phyloP scores from a whole-genome alignment of 805 yeast species.

The Phaffomyces thermotolerans region DNA sequence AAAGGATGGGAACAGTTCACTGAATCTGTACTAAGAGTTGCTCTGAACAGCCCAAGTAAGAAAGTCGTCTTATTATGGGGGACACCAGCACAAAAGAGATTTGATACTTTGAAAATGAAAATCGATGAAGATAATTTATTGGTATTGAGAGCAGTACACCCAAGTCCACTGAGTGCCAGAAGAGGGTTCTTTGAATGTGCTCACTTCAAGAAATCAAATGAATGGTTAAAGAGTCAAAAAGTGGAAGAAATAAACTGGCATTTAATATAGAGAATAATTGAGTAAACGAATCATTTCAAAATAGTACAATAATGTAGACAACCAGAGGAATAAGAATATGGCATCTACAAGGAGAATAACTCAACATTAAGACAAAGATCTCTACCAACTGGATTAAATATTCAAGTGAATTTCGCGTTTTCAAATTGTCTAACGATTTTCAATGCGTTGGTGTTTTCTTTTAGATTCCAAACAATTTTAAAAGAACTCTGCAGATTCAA shows the following conservation, averaged over 20 bases:
- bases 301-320: background rate
- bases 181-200: conserved; percentile 75
- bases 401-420: no score
- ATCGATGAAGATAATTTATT: conserved; percentile 26
- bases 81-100: conserved; percentile 35
- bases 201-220: conserved; percentile 71
- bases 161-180: conserved; percentile 89
- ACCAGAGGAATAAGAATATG: no score
- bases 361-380: no score
- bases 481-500: no score
- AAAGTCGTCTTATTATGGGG: conserved; percentile 31
- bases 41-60: conserved; percentile 33
- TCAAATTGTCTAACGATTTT: no score
- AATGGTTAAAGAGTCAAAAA: conserved; percentile 51
- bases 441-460: no score
- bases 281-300: background rate
- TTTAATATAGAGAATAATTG: conserved; percentile 12
- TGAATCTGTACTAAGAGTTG: conserved; percentile 56
- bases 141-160: conserved; percentile 77
- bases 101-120: conserved; percentile 24
- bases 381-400: no score
- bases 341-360: no score
- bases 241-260: conserved; percentile 62
- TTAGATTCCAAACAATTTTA: no score
- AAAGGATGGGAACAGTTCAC: conserved; percentile 94